phyloP scores from a whole-genome alignment of 1,284 basidiomycete genomes.

The Xerocomus nothofagi region DNA sequence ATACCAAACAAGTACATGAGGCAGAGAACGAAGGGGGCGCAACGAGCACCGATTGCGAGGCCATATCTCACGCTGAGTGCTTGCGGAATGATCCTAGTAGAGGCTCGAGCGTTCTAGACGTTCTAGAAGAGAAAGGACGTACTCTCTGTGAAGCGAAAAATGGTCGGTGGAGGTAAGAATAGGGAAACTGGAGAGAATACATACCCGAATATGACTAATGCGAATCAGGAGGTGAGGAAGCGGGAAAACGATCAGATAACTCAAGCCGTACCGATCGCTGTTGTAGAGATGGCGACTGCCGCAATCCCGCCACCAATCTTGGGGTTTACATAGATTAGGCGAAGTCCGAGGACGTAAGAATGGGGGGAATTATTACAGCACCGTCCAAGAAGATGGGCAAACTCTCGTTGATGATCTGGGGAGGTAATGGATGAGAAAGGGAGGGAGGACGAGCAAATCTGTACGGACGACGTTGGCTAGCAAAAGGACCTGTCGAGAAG shows the following conservation, averaged over 20 bases:
- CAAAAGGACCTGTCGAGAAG: conserved; percentile 61
- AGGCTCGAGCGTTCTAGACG: not conserved
- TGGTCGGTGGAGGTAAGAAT: not conserved
- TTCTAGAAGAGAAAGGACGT: conserved; percentile 16
- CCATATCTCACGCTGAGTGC: conserved; percentile 88
- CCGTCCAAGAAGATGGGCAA: conserved; percentile 93
- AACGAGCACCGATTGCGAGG: conserved; percentile 83
- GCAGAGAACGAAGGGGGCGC: conserved; percentile 76
- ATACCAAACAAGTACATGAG: conserved; percentile 83
- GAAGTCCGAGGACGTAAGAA: not conserved
- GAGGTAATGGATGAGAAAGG: conserved; percentile 40
- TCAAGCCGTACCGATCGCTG: conserved; percentile 67
- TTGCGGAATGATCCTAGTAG: conserved; percentile 82
- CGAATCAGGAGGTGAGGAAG: conserved; percentile 1
- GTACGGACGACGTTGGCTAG: conserved; percentile 79
- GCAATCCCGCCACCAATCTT: conserved; percentile 82
- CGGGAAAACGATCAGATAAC: not conserved
- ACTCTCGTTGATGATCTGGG: conserved; percentile 85
- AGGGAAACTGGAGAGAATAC: conserved; percentile 16
- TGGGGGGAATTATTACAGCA: conserved; percentile 55
- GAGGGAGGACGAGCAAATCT: not conserved
- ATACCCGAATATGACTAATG: conserved; percentile 78
- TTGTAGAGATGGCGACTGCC: conserved; percentile 82
- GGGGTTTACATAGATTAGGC: not conserved
- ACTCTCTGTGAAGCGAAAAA: conserved; percentile 44